Conservation (phyloP, 441 rosid genomes). For the Brassica balearica region DNA sequence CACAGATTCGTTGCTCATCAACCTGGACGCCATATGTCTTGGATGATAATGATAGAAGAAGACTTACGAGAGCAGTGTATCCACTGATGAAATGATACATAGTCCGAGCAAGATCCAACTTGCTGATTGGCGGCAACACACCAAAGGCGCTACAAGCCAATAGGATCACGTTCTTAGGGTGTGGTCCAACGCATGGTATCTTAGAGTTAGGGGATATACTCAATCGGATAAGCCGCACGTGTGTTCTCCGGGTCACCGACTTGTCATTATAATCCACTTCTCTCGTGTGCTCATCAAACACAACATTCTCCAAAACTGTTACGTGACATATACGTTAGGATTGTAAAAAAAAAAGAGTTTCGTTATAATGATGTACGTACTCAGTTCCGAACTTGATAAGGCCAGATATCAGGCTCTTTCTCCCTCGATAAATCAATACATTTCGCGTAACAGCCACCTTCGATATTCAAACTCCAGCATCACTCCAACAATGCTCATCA, state of each 20-base stretch:
- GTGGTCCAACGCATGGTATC: constrained; percentile 90
- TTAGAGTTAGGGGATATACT: constrained; percentile 88
- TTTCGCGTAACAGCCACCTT: constrained; percentile 96
- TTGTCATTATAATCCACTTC: constrained; percentile 80
- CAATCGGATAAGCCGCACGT: constrained; percentile 90
- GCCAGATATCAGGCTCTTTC: constrained; percentile 24
- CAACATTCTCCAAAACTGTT: constrained; percentile 81
- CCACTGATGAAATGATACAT: constrained; percentile 98
- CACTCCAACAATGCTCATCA: constrained; percentile 94
- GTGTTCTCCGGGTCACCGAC: constrained; percentile 90
- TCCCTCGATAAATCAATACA: constrained; percentile 87
- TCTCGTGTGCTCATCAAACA: constrained; percentile 85
- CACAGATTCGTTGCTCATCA: background rate
- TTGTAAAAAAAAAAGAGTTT: background rate
- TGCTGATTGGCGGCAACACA: constrained; percentile 91
- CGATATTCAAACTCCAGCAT: constrained; percentile 88
- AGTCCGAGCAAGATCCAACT: constrained; percentile 80
- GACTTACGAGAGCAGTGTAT: constrained; percentile 77
- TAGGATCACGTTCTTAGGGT: constrained; percentile 84
- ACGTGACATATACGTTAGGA: background rate
- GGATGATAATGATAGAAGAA: background rate
- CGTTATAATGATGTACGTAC: background rate
- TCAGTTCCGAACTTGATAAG: too few species aligned
- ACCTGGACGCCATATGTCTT: background rate
- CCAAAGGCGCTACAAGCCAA: constrained; percentile 93